These are phyloP conservation scores for Huntiella abstrusa DNA, from an alignment of 2,329 filamentous ascomycete genomes.

Conservation along the genomic window DNA sequence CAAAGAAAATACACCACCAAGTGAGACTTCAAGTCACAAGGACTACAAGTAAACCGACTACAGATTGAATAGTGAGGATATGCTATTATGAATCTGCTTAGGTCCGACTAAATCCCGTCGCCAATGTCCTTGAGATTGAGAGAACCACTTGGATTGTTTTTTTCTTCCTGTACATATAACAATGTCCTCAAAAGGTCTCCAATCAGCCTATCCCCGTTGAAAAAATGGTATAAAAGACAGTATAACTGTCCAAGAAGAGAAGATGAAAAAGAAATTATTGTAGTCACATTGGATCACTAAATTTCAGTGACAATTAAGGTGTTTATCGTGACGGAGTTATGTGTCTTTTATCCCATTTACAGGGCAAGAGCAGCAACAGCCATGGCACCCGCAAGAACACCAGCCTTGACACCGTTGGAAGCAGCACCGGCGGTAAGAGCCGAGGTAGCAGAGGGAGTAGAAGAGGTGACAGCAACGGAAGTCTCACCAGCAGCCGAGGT, in stretches of 20 bases:
- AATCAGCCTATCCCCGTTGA: slow-evolving; percentile 11
- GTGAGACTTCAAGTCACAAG: not conserved
- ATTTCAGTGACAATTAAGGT: no score
- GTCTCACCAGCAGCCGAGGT: slow-evolving; percentile 1
- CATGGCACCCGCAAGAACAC: slow-evolving; percentile 10
- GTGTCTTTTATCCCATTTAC: slow-evolving; percentile 2
- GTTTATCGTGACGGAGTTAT: no score
- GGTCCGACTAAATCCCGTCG: no score
- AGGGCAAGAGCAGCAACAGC: slow-evolving; percentile 11
- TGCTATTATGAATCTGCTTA: slow-evolving; percentile 1
- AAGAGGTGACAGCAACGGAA: not conserved
- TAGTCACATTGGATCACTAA: not conserved
- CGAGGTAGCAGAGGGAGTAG: slow-evolving; percentile 4
- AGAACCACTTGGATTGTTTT: not conserved
- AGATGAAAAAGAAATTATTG: slow-evolving; percentile 1
- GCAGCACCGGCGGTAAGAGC: slow-evolving; percentile 4
- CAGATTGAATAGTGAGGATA: slow-evolving; percentile 10
- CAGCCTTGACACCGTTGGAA: slow-evolving; percentile 7
- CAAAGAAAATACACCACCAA: not conserved
- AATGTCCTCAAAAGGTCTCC: slow-evolving; percentile 10
- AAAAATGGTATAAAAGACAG: slow-evolving; percentile 11
- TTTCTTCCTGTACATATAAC: not conserved
- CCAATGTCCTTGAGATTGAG: no score
- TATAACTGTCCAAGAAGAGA: not conserved
- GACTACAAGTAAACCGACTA: slow-evolving; percentile 1